Base-by-base conservation (phyloP, 495 filamentous ascomycete genomes). In the Cairneyella variabilis region DNA sequence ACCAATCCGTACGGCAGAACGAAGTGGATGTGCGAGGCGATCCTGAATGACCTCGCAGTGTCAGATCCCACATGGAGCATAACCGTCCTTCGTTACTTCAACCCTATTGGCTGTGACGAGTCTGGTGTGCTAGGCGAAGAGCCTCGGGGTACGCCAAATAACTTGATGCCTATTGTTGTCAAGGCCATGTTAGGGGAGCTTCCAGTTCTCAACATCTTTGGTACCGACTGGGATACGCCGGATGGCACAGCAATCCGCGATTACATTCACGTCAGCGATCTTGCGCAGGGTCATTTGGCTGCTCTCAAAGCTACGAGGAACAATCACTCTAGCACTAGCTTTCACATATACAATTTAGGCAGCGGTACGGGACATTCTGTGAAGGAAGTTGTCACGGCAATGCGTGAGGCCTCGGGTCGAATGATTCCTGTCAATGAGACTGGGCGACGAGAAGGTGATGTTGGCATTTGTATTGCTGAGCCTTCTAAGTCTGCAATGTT, bases 201-300 rank as follows among this genome's bases (percentile, higher is more conserved):
- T 52, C 56, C 69, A 0, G 71, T 71, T 21, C 66, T 85, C 26
- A 65, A 77, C 23, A 76, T 85, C 58, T 86, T 82, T 46, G 83
- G 83, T 44, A 74, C 74, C 2, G 79, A 86, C 50, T 86, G 78
- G 78, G 69, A 79, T 23, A 84, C 83, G 1, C 72, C 74, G 43
- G 84, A 88, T 56, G 84, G 84, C 37, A 90, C 86, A 23, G 86
- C 86, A 55, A 83, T 89, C 61, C 82, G 85, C 38, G 85, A 89
- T 65, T 89, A 83, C 70, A 83, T 83, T 48, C 72, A 75, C 54
- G 71, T 75, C 26, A 63, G 67, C 14, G 85, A 89, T 63, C 73
- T 89, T 11, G 85, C 82, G 26, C 69, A 74, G 39, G 82, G 82
- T 6, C 83, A 85, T 61, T 76, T 86, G 52, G 74, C 80, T 27